A percentile compares a stretch with the other conserved stretches of the same genome.
These are phyloP conservation scores for Pseudogymnoascus sp. DNA, from an alignment of 2,329 filamentous ascomycete species.

Conservation along the genomic window DNA sequence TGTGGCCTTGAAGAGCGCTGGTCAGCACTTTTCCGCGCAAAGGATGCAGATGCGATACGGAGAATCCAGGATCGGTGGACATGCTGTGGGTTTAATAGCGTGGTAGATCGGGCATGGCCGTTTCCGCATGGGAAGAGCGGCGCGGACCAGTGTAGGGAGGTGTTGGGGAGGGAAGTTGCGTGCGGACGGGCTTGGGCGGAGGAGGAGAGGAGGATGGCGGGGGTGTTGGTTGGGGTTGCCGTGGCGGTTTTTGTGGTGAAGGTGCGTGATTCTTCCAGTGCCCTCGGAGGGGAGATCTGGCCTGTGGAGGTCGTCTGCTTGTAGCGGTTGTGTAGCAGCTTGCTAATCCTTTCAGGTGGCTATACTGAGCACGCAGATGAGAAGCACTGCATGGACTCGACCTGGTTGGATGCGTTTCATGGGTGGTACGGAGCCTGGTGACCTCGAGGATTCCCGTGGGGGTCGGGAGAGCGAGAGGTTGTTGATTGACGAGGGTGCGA, in stretches of 20 bases:
- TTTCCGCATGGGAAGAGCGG: constrained; percentile 36
- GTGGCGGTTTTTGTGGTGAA: constrained; percentile 50
- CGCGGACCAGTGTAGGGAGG: constrained; percentile 38
- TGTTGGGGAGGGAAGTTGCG: constrained; percentile 40
- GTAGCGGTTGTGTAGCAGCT: background rate
- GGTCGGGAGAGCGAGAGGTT: constrained; percentile 22
- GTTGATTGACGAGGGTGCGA: constrained; percentile 23
- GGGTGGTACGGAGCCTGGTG: constrained; percentile 16
- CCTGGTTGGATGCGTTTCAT: constrained; percentile 19
- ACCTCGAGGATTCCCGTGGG: constrained; percentile 16
- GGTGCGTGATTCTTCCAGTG: constrained; percentile 34
- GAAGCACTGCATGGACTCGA: constrained; percentile 22
- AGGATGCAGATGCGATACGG: constrained; percentile 46
- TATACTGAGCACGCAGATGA: constrained; percentile 25
- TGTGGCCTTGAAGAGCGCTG: constrained; percentile 54
- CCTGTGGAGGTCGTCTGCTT: background rate
- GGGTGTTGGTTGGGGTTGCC: constrained; percentile 50
- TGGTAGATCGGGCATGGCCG: constrained; percentile 57
- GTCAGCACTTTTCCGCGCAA: constrained; percentile 46
- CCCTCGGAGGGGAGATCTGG: background rate
- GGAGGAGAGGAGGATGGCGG: constrained; percentile 47
- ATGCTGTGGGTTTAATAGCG: constrained; percentile 59
- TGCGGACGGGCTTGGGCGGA: constrained; percentile 53
- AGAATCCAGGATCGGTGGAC: constrained; percentile 58
- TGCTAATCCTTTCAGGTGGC: constrained; percentile 17